A percentile compares a stretch with the other conserved stretches of the same genome.
These are phyloP conservation scores for Fusarium marasasianum DNA, from an alignment of 2,329 filamentous ascomycete genomes.

Conservation along the genomic window DNA sequence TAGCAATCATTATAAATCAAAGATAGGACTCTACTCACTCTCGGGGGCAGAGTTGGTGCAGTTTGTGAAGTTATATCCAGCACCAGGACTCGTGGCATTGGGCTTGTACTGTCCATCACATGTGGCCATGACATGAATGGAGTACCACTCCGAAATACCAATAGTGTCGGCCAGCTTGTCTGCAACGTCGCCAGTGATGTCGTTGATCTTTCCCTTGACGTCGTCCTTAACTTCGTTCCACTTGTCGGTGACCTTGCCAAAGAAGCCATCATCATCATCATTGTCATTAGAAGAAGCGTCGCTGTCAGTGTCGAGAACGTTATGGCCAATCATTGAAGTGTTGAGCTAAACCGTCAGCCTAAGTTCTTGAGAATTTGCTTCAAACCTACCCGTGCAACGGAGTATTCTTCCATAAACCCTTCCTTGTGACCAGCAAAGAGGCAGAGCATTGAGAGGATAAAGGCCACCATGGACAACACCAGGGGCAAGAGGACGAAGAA, in stretches of 20 bases:
- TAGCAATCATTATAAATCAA: background rate
- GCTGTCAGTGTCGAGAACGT: constrained; percentile 40
- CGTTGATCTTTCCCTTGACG: constrained; percentile 51
- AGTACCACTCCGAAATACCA: constrained; percentile 62
- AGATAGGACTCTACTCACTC: constrained; percentile 44
- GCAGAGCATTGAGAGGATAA: constrained; percentile 52
- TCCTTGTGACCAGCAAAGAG: constrained; percentile 53
- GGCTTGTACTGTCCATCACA: constrained; percentile 59
- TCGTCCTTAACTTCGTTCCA: constrained; percentile 46
- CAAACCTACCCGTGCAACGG: constrained; percentile 50
- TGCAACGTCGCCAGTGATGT: constrained; percentile 52
- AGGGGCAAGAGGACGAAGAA: constrained; percentile 50
- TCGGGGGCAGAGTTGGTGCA: constrained; percentile 54
- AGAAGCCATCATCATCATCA: constrained; percentile 40
- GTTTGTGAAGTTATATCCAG: constrained; percentile 55
- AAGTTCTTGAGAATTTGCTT: too few relatives aligned
- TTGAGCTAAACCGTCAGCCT: constrained; percentile 47
- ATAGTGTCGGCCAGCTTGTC: constrained; percentile 54
- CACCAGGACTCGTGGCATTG: constrained; percentile 50
- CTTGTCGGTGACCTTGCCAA: constrained; percentile 45
- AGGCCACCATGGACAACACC: constrained; percentile 49
- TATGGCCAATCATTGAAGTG: constrained; percentile 51
- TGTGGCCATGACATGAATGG: constrained; percentile 58
- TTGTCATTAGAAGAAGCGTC: constrained; percentile 41
- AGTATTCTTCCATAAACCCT: constrained; percentile 57